Evolutionary conservation across 1,139 yeast species (phyloP).

Genomic region (Yamadazyma sp.): DNA sequence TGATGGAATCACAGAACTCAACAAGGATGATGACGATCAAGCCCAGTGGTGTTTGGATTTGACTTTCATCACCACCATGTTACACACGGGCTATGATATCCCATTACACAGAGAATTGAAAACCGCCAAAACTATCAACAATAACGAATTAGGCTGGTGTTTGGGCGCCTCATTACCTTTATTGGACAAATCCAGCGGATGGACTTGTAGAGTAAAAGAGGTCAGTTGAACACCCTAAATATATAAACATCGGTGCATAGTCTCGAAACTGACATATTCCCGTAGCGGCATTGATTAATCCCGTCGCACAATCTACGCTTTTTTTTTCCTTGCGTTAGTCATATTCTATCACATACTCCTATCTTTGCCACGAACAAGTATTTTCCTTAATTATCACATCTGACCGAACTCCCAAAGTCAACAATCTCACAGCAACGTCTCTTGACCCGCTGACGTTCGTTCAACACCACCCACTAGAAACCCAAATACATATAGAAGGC

Average conservation of each 20-base stretch:
- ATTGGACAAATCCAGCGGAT: conserved; percentile 62
- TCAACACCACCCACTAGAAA: too few relatives aligned
- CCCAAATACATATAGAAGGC: too few relatives aligned
- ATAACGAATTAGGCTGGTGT: conserved; percentile 97
- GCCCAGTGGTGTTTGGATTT: conserved; percentile 95
- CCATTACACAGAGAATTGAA: conserved; percentile 86
- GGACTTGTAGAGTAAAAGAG: conserved; percentile 62
- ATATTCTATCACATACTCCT: neutral
- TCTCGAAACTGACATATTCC: too few relatives aligned
- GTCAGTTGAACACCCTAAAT: neutral
- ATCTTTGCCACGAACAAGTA: too few relatives aligned
- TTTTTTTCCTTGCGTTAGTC: neutral
- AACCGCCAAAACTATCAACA: conserved; percentile 85
- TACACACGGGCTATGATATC: conserved; percentile 94
- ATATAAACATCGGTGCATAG: too few relatives aligned
- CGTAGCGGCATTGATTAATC: neutral
- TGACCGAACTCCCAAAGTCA: too few relatives aligned
- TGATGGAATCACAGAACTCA: conserved; percentile 64
- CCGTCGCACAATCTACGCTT: neutral
- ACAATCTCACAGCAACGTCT: too few relatives aligned
- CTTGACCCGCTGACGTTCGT: too few relatives aligned
- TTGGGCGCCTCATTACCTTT: conserved; percentile 94
- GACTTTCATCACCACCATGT: conserved; percentile 82
- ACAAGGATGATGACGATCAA: conserved; percentile 40
- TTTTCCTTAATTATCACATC: too few relatives aligned